Conservation (phyloP, 176 grass and related monocot genomes). For the Lolium multiflorum region DNA sequence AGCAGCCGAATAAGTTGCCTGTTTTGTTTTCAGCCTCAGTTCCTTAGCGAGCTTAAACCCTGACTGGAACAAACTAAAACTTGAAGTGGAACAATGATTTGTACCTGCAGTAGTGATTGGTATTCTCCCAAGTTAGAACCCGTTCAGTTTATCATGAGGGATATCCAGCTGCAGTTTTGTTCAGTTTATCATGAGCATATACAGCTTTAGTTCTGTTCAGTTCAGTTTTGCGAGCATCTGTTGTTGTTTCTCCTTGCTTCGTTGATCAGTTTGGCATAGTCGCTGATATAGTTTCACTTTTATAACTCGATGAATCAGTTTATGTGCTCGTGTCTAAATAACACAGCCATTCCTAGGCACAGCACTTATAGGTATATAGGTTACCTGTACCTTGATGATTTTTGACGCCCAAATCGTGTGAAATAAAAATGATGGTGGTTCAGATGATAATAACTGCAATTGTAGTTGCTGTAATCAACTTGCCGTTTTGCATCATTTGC, state of each 20-base stretch:
- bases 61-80: not conserved
- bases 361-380: no score
- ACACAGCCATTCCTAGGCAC: no score
- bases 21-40: not conserved
- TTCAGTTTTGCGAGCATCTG: not conserved
- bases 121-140: not conserved
- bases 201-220: not conserved
- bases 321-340: no score
- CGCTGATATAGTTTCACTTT: no score
- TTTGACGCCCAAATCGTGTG: no score
- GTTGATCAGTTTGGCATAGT: not conserved
- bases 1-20: not conserved
- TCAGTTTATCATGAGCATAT: no score
- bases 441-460: no score
- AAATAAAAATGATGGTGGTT: no score
- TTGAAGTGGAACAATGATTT: not conserved
- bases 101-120: not conserved
- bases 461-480: no score
- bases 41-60: not conserved
- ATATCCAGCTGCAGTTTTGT: not conserved
- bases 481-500: not conserved
- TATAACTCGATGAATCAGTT: no score
- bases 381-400: no score
- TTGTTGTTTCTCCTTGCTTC: not conserved
- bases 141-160: slow-evolving; percentile 8